Evolutionary conservation across 371 early-diverging fungal species (phyloP).

Genomic region (Apophysomyces ossiformis): DNA sequence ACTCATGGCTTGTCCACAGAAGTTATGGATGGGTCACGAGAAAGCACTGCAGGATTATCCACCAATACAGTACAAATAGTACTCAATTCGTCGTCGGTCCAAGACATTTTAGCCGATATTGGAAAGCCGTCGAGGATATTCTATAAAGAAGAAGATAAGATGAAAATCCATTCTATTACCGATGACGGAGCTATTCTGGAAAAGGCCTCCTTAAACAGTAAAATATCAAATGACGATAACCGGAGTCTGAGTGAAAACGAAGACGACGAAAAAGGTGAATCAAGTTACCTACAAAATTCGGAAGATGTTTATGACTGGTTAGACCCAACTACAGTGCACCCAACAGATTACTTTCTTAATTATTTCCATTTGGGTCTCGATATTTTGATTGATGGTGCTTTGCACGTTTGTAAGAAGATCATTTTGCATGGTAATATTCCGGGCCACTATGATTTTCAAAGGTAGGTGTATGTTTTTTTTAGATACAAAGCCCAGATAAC

Average conservation of each 20-base stretch:
- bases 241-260: conserved; percentile 21
- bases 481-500: not conserved
- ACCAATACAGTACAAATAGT: conserved; percentile 41
- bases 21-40: conserved; percentile 2
- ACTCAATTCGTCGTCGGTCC: conserved; percentile 57
- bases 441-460: conserved; percentile 75
- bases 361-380: conserved; percentile 79
- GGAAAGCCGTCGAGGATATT: conserved; percentile 68
- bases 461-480: conserved; percentile 34
- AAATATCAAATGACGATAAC: conserved; percentile 12
- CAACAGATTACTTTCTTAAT: conserved; percentile 72
- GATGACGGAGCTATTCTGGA: conserved; percentile 28
- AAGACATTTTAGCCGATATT: conserved; percentile 74
- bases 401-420: conserved; percentile 75
- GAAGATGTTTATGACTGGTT: not conserved
- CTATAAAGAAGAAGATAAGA: conserved; percentile 75
- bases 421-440: conserved; percentile 77
- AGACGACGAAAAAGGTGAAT: conserved; percentile 40
- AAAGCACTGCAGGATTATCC: conserved; percentile 23
- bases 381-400: conserved; percentile 70
- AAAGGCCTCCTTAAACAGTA: conserved; percentile 9
- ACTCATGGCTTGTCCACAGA: conserved; percentile 23
- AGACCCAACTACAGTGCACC: conserved; percentile 30
- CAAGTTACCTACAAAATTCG: too few species aligned
- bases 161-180: conserved; percentile 67